Base-by-base conservation (phyloP, 2,329 filamentous ascomycete genomes). In the Canariomyces notabilis region DNA sequence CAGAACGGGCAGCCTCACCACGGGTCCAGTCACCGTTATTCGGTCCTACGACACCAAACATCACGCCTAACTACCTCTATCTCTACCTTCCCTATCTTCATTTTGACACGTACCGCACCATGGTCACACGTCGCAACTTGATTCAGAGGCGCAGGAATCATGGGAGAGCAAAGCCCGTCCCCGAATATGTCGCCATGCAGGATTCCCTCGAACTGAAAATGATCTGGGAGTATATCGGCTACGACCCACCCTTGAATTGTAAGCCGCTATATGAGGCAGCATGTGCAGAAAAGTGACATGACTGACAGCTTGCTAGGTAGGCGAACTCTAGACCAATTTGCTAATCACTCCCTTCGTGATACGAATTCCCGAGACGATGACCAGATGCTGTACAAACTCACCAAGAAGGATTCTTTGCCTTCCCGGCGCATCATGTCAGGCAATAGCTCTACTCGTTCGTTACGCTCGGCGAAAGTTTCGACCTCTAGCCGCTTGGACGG, bases 351-450 rank as follows among this genome's bases (percentile, higher is more conserved):
- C 2, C 64, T 84, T 0, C 67, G 73, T 8, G 79, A 83, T 26
- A 83, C 80, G 0, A 64, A 77, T 34, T 75, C 77, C 0, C 67
- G 80, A 15, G 81, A 84, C 34, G 78, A 81, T 35, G 80, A 84
- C 34, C 80, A 84, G 59, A 83, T 84, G 76, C 63, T 84, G 6
- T 84, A 83, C 61, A 84, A 84, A 54, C 64, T 83, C 2, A 81
- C 78, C 2, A 80, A 79, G 53, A 66, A 75, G 45, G 71, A 55
- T 6, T 33, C 43, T 4, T 33, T 42, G 3, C n/a, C 43, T 12
- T 32, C 18, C 2, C 26, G 37, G 45, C 43, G 9, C 16, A 41
- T 29, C 31, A n/a, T 19, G 6, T 15, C 16, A 5, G 36, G 35
- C 12, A 26, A 31, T 8, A 19, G 23, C 16, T 42, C 37, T n/a